Conservation (phyloP, 2,329 filamentous ascomycete species). For the Penicillium corylophilum region DNA sequence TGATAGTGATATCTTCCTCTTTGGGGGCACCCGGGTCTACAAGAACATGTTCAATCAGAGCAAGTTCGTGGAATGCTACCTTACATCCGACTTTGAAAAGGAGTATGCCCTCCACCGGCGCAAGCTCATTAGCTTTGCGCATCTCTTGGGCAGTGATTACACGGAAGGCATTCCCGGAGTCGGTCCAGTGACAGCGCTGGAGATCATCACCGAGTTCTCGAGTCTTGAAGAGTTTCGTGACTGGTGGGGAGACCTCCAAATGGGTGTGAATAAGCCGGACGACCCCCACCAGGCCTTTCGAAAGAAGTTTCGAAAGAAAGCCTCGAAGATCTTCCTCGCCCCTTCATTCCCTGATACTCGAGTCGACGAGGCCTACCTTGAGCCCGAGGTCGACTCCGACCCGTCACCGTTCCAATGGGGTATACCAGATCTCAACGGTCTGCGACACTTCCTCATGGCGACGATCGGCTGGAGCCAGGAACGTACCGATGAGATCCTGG, state of each 20-base stretch:
- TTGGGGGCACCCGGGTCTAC: conserved; percentile 93
- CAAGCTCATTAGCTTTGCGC: conserved; percentile 84
- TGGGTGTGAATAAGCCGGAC: conserved; percentile 57
- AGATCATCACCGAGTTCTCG: conserved; percentile 88
- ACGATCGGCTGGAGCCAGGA: conserved; percentile 93
- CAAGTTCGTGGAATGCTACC: conserved; percentile 96
- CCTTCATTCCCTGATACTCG: conserved; percentile 72
- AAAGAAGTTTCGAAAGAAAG: conserved; percentile 82
- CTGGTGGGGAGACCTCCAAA: conserved; percentile 84
- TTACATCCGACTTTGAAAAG: conserved; percentile 77
- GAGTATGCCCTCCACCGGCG: conserved; percentile 85
- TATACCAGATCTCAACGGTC: conserved; percentile 82
- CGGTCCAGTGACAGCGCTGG: conserved; percentile 89
- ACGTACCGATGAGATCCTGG: conserved; percentile 89
- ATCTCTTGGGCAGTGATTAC: conserved; percentile 91
- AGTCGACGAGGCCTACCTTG: conserved; percentile 79
- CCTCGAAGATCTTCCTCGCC: conserved; percentile 82
- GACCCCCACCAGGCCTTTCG: conserved; percentile 67
- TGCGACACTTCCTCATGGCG: conserved; percentile 80
- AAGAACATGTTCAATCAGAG: conserved; percentile 99
- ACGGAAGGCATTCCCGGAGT: conserved; percentile 88
- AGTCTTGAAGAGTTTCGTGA: conserved; percentile 71
- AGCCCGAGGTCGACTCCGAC: conserved; percentile 80
- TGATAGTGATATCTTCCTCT: conserved; percentile 94
- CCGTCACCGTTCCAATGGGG: conserved; percentile 89